phyloP scores from a whole-genome alignment of 2,329 filamentous ascomycete genomes.

The Juglanconis juglandina region DNA sequence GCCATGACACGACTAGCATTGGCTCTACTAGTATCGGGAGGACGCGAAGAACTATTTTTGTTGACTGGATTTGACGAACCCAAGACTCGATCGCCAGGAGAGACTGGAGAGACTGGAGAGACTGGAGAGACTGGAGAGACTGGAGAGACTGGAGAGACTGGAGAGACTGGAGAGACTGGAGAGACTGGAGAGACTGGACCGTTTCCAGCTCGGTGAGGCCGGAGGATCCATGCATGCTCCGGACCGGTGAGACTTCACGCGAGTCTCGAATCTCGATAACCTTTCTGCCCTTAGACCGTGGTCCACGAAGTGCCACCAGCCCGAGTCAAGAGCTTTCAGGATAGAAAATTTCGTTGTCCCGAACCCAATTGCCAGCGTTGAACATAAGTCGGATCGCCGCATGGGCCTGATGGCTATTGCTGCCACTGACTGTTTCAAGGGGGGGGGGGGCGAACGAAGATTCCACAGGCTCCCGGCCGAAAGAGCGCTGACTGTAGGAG shows the following conservation, averaged over 20 bases:
- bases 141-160: background rate
- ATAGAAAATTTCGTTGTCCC: background rate
- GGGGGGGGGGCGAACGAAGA: background rate
- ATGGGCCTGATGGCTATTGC: background rate
- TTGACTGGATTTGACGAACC: background rate
- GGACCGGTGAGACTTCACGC: background rate
- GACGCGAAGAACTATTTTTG: no score
- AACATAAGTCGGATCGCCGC: background rate
- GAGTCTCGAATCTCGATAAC: background rate
- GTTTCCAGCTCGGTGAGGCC: background rate
- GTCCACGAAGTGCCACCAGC: background rate
- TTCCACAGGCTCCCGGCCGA: background rate
- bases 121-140: background rate
- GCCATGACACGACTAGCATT: no score
- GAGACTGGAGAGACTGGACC: background rate
- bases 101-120: background rate
- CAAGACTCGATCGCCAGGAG: background rate
- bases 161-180: background rate
- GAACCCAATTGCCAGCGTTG: background rate
- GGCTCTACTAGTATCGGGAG: no score
- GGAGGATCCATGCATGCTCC: slow-evolving; percentile 1
- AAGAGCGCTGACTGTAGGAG: background rate
- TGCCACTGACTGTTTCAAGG: background rate
- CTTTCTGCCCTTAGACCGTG: background rate
- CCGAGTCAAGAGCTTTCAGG: background rate